These are phyloP conservation scores for Nakazawaea ernobii DNA, from an alignment of 805 yeast genomes.

Conservation along the genomic window DNA sequence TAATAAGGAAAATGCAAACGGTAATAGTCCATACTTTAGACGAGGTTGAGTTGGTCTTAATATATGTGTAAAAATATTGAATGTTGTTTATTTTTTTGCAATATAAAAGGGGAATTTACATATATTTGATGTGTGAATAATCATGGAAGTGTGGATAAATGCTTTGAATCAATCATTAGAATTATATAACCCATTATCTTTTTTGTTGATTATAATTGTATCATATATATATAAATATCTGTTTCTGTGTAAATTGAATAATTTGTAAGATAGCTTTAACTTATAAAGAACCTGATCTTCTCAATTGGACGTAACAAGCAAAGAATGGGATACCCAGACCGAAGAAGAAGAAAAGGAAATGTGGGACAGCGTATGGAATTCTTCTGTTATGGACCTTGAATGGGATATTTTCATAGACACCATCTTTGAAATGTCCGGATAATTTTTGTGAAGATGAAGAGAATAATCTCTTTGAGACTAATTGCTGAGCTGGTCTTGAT, in stretches of 20 bases:
- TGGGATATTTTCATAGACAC: constrained; percentile 89
- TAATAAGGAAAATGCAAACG: background rate
- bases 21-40: background rate
- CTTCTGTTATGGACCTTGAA: constrained; percentile 92
- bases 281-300: constrained; percentile 69
- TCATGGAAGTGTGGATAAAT: no score
- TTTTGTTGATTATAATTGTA: background rate
- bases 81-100: background rate
- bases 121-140: no score
- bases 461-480: constrained; percentile 37
- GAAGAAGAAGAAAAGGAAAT: constrained; percentile 66
- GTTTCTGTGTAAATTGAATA: background rate
- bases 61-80: background rate
- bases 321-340: constrained; percentile 77
- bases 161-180: no score
- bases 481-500: constrained; percentile 15
- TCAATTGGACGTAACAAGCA: constrained; percentile 73
- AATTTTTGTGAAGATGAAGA: constrained; percentile 44
- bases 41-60: background rate
- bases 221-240: background rate
- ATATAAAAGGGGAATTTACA: background rate
- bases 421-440: constrained; percentile 58
- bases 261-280: no score
- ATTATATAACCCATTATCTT: no score
- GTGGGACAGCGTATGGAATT: constrained; percentile 80